phyloP scores from a whole-genome alignment of 768 basidiomycete genomes.

The Termitomyces titanicus region DNA sequence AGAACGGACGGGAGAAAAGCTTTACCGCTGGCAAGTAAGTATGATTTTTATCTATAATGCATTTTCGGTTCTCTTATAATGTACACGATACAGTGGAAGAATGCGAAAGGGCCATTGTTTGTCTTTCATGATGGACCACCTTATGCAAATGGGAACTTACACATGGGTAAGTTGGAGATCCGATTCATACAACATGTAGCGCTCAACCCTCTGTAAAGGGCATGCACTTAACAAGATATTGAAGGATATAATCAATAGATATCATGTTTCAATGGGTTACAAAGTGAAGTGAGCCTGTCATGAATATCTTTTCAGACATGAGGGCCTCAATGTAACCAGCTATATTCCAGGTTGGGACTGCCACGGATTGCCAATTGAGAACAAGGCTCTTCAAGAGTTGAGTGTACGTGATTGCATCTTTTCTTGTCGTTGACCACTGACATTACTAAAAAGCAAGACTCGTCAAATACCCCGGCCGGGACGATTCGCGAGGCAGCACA shows the following conservation, averaged over 20 bases:
- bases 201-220: conserved; percentile 42
- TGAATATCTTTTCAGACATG: neutral
- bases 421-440: neutral
- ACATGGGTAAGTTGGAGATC: conserved; percentile 68
- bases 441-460: conserved; percentile 43
- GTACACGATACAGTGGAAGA: conserved; percentile 46
- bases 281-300: conserved; percentile 67
- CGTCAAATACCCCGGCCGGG: conserved; percentile 49
- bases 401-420: conserved; percentile 40
- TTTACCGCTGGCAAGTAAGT: conserved; percentile 79
- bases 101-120: conserved; percentile 65
- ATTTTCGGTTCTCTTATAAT: neutral
- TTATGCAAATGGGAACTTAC: conserved; percentile 94
- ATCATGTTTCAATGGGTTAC: conserved; percentile 71
- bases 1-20: conserved; percentile 59
- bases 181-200: neutral
- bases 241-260: conserved; percentile 95
- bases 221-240: conserved; percentile 95
- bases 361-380: conserved; percentile 95
- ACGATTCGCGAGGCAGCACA: conserved; percentile 70
- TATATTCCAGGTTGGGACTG: conserved; percentile 98
- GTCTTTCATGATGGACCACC: conserved; percentile 96
- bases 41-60: conserved; percentile 3
- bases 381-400: conserved; percentile 81
- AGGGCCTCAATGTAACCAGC: conserved; percentile 35